Conservation (phyloP, 129 eudicot species). For the Flaveria trinervia region DNA sequence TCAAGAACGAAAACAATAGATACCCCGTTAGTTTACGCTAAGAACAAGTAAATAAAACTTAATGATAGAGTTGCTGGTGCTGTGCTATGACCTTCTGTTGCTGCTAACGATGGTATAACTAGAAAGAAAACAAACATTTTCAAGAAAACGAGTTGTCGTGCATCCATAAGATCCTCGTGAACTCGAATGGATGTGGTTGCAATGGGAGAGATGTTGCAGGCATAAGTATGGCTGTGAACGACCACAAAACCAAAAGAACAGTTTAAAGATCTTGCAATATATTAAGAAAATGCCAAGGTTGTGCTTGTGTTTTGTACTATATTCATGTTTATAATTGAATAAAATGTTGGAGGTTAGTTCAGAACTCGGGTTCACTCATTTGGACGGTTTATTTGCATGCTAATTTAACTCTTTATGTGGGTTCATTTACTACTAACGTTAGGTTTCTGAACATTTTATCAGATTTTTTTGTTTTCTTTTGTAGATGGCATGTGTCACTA, state of each 20-base stretch:
- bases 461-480: conserved; percentile 26
- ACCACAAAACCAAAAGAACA: conserved; percentile 22
- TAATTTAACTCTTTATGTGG: conserved; percentile 13
- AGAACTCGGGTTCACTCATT: background rate
- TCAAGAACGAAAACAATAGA: conserved; percentile 2
- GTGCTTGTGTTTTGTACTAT: conserved; percentile 33
- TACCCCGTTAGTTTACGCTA: background rate
- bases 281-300: conserved; percentile 24
- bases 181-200: background rate
- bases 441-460: conserved; percentile 21
- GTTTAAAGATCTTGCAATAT: conserved; percentile 5
- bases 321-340: background rate
- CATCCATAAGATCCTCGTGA: conserved; percentile 17
- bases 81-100: conserved; percentile 18
- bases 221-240: conserved; percentile 15
- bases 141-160: conserved; percentile 18
- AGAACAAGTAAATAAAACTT: background rate
- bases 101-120: background rate
- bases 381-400: conserved; percentile 27
- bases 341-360: conserved; percentile 28
- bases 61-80: background rate
- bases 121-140: conserved; percentile 19
- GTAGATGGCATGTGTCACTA: background rate
- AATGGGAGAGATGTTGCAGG: conserved; percentile 2
- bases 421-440: conserved; percentile 25